A percentile compares a stretch with the other conserved stretches of the same genome.
These are phyloP conservation scores for Diaporthe sp. DNA, from an alignment of 2,329 filamentous ascomycete species.

Conservation along the genomic window DNA sequence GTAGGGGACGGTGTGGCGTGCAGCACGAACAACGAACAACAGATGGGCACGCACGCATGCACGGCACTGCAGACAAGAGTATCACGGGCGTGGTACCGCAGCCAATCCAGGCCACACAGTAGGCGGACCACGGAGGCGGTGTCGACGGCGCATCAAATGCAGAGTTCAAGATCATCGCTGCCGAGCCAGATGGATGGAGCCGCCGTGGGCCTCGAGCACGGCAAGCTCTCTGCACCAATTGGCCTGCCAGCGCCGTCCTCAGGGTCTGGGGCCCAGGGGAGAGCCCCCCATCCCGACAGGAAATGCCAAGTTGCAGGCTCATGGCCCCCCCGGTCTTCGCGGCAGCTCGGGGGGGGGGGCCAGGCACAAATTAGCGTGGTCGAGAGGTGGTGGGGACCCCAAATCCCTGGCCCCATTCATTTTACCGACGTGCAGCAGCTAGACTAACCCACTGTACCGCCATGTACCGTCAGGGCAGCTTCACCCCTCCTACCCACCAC, in stretches of 20 bases:
- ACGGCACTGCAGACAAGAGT: slow-evolving; percentile 11
- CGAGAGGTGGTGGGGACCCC: slow-evolving; percentile 27
- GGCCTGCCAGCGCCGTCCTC: not conserved
- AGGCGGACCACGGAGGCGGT: slow-evolving; percentile 21
- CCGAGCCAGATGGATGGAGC: slow-evolving; percentile 26
- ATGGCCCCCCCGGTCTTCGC: slow-evolving; percentile 18
- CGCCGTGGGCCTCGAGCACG: slow-evolving; percentile 16
- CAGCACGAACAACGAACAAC: not conserved
- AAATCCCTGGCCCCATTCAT: slow-evolving; percentile 34
- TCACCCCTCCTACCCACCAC: slow-evolving; percentile 22
- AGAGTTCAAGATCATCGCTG: slow-evolving; percentile 24
- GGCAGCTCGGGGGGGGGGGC: not conserved
- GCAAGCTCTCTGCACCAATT: slow-evolving; percentile 12
- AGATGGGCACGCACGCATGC: slow-evolving; percentile 12
- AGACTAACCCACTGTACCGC: not conserved
- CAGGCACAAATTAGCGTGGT: slow-evolving; percentile 25
- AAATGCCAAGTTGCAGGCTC: slow-evolving; percentile 27
- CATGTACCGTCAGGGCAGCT: slow-evolving; percentile 8
- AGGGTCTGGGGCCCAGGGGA: slow-evolving; percentile 23
- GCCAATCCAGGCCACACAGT: slow-evolving; percentile 18
- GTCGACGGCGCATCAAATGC: slow-evolving; percentile 14
- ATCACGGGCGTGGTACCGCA: slow-evolving; percentile 10
- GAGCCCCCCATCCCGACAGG: slow-evolving; percentile 9
- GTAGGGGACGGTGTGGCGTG: not conserved
- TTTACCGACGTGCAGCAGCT: slow-evolving; percentile 28